Conservation (phyloP, 106 monocot genomes). For the Posidonia australis region DNA sequence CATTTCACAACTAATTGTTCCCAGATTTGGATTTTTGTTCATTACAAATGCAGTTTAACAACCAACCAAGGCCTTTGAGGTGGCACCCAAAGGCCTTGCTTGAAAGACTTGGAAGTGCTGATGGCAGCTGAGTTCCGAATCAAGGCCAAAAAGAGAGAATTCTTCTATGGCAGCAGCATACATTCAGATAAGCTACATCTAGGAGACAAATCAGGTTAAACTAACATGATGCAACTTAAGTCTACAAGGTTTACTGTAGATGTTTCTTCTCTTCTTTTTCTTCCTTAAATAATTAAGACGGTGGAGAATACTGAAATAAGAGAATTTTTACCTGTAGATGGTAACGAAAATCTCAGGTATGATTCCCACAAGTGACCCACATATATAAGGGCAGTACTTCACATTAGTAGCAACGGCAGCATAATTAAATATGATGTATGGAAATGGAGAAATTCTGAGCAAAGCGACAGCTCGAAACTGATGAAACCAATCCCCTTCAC, state of each 20-base stretch:
- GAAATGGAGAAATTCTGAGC: constrained; percentile 89
- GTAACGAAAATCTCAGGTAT: constrained; percentile 69
- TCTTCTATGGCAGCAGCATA: too few species aligned
- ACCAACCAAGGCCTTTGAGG: too few species aligned
- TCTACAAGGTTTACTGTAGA: too few species aligned
- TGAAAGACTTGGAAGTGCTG: too few species aligned
- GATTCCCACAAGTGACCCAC: constrained; percentile 66
- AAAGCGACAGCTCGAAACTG: constrained; percentile 89
- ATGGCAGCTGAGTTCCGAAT: too few species aligned
- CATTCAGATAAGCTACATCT: too few species aligned
- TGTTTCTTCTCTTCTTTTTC: background rate
- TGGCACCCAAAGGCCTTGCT: too few species aligned
- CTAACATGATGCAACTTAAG: too few species aligned
- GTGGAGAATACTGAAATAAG: background rate
- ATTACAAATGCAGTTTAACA: background rate
- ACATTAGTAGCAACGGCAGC: constrained; percentile 95
- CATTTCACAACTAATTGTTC: background rate
- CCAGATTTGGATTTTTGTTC: background rate
- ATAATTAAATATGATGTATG: constrained; percentile 89
- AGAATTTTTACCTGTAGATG: constrained; percentile 65
- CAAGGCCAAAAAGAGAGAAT: too few species aligned
- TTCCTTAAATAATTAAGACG: background rate
- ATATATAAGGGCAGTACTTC: constrained; percentile 68
- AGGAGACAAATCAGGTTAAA: too few species aligned
- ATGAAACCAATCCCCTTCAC: constrained; percentile 98